Conservation (phyloP, 106 monocot species). For the Acorus gramineus region DNA sequence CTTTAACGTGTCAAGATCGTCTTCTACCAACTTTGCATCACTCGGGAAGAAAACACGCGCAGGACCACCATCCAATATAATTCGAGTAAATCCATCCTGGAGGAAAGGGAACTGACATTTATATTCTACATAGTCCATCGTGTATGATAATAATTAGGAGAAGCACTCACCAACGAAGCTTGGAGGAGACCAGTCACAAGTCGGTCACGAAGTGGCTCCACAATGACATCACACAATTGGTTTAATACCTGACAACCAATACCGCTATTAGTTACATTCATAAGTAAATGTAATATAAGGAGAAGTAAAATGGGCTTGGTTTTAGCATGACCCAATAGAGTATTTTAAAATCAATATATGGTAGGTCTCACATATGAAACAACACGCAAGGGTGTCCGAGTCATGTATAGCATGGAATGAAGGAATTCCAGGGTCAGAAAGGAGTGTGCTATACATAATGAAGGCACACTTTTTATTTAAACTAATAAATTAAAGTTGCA, state of each 20-base stretch:
- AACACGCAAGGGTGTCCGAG: no score
- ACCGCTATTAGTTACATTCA: no score
- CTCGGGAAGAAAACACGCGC: slow-evolving; percentile 57
- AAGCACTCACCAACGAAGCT: slow-evolving; percentile 64
- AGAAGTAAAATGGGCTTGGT: no score
- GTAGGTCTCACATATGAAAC: no score
- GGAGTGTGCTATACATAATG: no score
- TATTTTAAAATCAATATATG: no score
- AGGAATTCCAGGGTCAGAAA: no score
- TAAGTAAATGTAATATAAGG: no score
- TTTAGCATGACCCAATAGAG: no score
- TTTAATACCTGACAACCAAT: slow-evolving; percentile 49
- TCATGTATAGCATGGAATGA: no score
- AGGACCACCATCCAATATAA: slow-evolving; percentile 85
- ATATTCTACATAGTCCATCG: slow-evolving; percentile 1
- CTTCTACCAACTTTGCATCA: slow-evolving; percentile 80
- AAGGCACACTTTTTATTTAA: no score
- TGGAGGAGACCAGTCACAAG: slow-evolving; percentile 94
- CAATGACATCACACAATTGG: slow-evolving; percentile 85
- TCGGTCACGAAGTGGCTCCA: slow-evolving; percentile 84
- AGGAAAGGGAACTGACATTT: slow-evolving; percentile 4
- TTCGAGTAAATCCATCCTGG: slow-evolving; percentile 80
- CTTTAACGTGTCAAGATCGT: slow-evolving; percentile 86
- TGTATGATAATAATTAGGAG: neutral
- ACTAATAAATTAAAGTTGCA: no score